Conservation (phyloP, 1,284 basidiomycete species). For the Austroboletus novae-zelandiae region DNA sequence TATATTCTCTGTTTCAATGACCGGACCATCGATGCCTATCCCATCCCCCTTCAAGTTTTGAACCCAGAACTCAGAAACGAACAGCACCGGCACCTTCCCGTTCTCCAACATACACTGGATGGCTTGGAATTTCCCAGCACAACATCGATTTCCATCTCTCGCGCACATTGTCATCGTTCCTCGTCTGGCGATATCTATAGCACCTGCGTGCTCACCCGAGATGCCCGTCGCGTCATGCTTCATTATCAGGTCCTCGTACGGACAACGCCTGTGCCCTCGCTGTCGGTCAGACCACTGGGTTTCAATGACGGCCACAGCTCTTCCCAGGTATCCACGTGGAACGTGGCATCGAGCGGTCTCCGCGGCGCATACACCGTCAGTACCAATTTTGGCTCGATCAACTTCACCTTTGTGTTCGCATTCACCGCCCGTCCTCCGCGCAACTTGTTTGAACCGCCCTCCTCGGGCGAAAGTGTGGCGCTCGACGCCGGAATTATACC, state of each 20-base stretch:
- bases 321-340: conserved; percentile 33
- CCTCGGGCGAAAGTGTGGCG: not conserved
- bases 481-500: not conserved
- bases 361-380: conserved; percentile 49
- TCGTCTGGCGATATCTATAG: conserved; percentile 15
- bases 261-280: conserved; percentile 14
- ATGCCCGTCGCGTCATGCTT: conserved; percentile 46
- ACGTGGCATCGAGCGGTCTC: conserved; percentile 40
- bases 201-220: conserved; percentile 43
- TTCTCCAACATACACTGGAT: conserved; percentile 25
- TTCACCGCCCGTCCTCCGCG: conserved; percentile 8
- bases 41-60: conserved; percentile 15
- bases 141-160: conserved; percentile 35
- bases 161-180: conserved; percentile 8
- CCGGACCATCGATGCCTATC: conserved; percentile 47
- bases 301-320: conserved; percentile 21
- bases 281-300: conserved; percentile 30
- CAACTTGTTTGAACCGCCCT: not conserved
- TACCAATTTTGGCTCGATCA: conserved; percentile 28
- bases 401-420: conserved; percentile 6
- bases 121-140: conserved; percentile 35
- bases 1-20: conserved; percentile 48
- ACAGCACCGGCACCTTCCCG: conserved; percentile 8
- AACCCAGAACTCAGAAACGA: not conserved
- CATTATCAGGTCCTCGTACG: conserved; percentile 37